phyloP scores from a whole-genome alignment of 306 rosid species.

The Vigna hirtella region DNA sequence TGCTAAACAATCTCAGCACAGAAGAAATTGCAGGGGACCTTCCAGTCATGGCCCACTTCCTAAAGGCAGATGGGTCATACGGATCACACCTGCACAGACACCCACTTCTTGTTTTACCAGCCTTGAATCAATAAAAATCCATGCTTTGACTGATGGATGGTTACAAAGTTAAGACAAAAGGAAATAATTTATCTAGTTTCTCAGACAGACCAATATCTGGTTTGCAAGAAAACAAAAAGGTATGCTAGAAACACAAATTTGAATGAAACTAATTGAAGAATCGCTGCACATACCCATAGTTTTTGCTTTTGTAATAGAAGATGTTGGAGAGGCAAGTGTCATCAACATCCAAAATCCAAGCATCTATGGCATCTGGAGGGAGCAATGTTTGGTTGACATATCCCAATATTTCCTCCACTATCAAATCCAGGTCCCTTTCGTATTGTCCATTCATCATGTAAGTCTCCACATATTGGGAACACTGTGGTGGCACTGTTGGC shows the following conservation, averaged over 20 bases:
- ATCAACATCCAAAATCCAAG: slow-evolving; percentile 84
- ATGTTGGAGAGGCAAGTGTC: slow-evolving; percentile 84
- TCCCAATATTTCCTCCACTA: slow-evolving; percentile 50
- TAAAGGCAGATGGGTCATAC: slow-evolving; percentile 73
- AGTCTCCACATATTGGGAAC: slow-evolving; percentile 53
- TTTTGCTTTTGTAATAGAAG: slow-evolving; percentile 60
- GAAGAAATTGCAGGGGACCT: slow-evolving; percentile 67
- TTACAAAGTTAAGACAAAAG: too few relatives aligned
- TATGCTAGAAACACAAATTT: neutral
- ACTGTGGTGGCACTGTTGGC: slow-evolving; percentile 73
- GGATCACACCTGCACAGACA: slow-evolving; percentile 74
- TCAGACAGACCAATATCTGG: neutral
- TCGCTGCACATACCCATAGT: slow-evolving; percentile 63
- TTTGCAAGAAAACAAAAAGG: neutral
- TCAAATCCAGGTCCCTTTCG: slow-evolving; percentile 57
- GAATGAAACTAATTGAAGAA: too few relatives aligned
- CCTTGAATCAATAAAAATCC: too few relatives aligned
- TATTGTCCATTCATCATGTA: slow-evolving; percentile 78
- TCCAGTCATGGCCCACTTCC: slow-evolving; percentile 77
- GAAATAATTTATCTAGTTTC: neutral
- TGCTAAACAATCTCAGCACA: slow-evolving; percentile 50
- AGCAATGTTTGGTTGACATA: slow-evolving; percentile 45
- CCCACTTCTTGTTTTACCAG: too few relatives aligned
- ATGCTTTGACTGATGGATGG: too few relatives aligned
- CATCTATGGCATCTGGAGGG: slow-evolving; percentile 46